A percentile compares a stretch with the other conserved stretches of the same genome.
These are phyloP conservation scores for Pyrenophora teres DNA, from an alignment of 2,329 filamentous ascomycete species.

Conservation along the genomic window DNA sequence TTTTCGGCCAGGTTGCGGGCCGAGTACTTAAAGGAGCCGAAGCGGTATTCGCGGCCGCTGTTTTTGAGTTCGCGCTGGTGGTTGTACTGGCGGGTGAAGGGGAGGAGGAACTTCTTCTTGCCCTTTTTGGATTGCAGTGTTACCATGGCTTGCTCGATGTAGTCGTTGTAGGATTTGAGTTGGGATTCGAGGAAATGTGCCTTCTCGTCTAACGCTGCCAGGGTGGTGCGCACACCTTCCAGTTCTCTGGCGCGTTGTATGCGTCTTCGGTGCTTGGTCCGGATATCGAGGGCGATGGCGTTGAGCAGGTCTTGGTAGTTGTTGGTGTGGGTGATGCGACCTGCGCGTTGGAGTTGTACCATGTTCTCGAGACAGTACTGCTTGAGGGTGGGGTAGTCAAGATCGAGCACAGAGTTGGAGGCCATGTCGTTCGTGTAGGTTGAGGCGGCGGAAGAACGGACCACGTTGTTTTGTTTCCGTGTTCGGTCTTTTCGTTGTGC, in stretches of 20 bases:
- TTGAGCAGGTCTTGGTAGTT: slow-evolving; percentile 98
- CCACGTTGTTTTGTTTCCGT: slow-evolving; percentile 55
- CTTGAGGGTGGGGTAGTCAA: slow-evolving; percentile 93
- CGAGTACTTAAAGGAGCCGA: slow-evolving; percentile 97
- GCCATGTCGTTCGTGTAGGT: slow-evolving; percentile 66
- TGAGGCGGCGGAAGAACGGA: slow-evolving; percentile 83
- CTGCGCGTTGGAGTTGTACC: slow-evolving; percentile 81
- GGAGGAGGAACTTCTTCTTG: slow-evolving; percentile 90
- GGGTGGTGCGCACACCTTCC: slow-evolving; percentile 77
- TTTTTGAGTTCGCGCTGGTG: slow-evolving; percentile 95
- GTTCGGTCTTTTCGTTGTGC: slow-evolving; percentile 50
- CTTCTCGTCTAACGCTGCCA: slow-evolving; percentile 79
- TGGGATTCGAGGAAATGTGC: slow-evolving; percentile 92
- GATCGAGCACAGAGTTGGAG: slow-evolving; percentile 70
- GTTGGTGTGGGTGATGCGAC: slow-evolving; percentile 83
- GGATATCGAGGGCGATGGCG: slow-evolving; percentile 93
- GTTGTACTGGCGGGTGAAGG: slow-evolving; percentile 98
- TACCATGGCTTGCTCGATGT: slow-evolving; percentile 97
- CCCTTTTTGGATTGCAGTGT: slow-evolving; percentile 97
- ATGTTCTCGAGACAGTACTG: slow-evolving; percentile 92
- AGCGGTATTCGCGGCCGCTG: slow-evolving; percentile 91
- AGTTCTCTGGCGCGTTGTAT: slow-evolving; percentile 91
- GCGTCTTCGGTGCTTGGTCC: slow-evolving; percentile 91
- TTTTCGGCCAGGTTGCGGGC: slow-evolving; percentile 88
- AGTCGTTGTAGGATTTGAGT: slow-evolving; percentile 97